A percentile compares a stretch with the other conserved stretches of the same genome.
phyloP scores from a whole-genome alignment of 2,329 filamentous ascomycete genomes.

The Diaporthe batatas region DNA sequence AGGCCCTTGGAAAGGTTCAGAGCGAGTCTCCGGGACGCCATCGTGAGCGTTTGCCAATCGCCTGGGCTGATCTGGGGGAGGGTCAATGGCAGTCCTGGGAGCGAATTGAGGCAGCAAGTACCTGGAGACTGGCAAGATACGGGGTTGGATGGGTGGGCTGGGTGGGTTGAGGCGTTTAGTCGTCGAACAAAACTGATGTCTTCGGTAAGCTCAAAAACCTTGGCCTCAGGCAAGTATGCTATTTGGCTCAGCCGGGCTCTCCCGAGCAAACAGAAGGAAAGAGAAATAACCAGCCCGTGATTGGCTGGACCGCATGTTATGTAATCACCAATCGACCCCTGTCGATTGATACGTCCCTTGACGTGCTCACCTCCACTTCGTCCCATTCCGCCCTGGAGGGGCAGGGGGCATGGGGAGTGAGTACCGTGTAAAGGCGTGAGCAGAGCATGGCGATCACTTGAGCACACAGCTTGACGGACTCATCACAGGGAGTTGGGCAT shows the following conservation, averaged over 20 bases:
- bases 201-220: constrained; percentile 41
- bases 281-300: constrained; percentile 29
- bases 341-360: not conserved
- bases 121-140: constrained; percentile 36
- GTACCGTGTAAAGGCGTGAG: too few species aligned
- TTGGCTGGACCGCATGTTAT: not conserved
- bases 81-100: constrained; percentile 36
- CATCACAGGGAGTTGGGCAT: not conserved
- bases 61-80: constrained; percentile 26
- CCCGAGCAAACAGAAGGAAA: not conserved
- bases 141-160: constrained; percentile 26
- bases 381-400: constrained; percentile 5
- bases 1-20: constrained; percentile 92
- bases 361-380: not conserved
- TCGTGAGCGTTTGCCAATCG: constrained; percentile 61
- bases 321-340: not conserved
- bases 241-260: constrained; percentile 1
- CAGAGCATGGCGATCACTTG: not conserved
- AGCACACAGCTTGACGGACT: not conserved
- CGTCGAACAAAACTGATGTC: constrained; percentile 37
- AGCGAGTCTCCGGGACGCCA: constrained; percentile 98
- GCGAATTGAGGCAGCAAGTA: constrained; percentile 20
- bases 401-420: too few species aligned
- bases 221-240: constrained; percentile 33
- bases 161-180: constrained; percentile 41